These are phyloP conservation scores for Mycogone perniciosa DNA, from an alignment of 2,329 filamentous ascomycete genomes.

Conservation along the genomic window DNA sequence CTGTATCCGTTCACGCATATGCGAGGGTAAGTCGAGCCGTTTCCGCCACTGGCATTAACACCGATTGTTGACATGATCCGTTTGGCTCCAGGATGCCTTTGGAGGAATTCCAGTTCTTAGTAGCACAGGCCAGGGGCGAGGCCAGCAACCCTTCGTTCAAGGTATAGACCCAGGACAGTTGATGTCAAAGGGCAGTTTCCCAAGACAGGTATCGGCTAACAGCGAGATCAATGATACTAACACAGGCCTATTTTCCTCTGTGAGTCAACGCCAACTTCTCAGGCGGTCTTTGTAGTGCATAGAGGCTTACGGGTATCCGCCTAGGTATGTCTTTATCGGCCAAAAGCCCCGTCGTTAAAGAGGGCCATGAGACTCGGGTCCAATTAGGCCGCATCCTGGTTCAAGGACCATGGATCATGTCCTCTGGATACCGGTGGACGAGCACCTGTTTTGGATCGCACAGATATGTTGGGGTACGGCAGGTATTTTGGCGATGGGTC, in stretches of 20 bases:
- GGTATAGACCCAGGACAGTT: constrained; percentile 30
- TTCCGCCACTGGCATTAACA: not conserved
- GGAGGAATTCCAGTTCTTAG: constrained; percentile 50
- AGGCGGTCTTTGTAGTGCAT: not conserved
- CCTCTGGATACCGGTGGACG: too few species aligned
- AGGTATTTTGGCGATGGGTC: too few species aligned
- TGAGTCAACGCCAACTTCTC: constrained; percentile 31
- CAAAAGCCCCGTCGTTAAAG: constrained; percentile 36
- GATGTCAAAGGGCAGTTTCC: not conserved
- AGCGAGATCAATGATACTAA: not conserved
- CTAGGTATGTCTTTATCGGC: constrained; percentile 57
- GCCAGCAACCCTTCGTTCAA: constrained; percentile 49
- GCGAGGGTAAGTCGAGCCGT: constrained; percentile 34
- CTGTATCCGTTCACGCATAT: constrained; percentile 50
- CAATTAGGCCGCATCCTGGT: too few species aligned
- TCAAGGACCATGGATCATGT: too few species aligned
- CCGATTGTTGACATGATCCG: not conserved
- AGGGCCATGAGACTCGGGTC: too few species aligned
- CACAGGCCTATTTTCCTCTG: constrained; percentile 55
- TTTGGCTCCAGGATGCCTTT: constrained; percentile 44
- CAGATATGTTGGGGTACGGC: too few species aligned
- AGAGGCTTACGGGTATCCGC: constrained; percentile 9
- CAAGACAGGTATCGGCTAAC: not conserved
- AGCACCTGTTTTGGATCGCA: too few species aligned
- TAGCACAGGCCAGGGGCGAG: constrained; percentile 49